Evolutionary conservation across 2,329 filamentous ascomycete genomes (phyloP), one percentile per base, ranked within the genome.

Genomic region (Immersiporthe knoxdaviesiana): DNA sequence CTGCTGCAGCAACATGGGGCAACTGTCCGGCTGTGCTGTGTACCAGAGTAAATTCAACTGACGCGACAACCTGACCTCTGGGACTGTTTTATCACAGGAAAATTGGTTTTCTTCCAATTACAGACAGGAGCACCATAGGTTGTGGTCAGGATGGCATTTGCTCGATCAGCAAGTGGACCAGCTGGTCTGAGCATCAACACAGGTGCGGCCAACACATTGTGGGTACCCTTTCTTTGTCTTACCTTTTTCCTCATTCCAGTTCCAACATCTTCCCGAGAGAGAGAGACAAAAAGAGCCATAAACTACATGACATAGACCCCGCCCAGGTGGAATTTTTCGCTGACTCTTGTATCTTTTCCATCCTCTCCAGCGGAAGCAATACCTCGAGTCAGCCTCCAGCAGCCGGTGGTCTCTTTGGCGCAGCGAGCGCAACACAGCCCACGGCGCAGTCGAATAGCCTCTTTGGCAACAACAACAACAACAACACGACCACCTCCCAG

Each of bases 151-250:
- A 85, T 85, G 84, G 83, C 84, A 76, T 78, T 86, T 76, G 83
- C 82, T 69, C 83, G 87, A 77, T 89, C 87, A 74, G 84, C 85
- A 69, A 88, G 87, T 77, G 87, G 85, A 75, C 87, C 87, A 71
- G 85, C 82, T 72, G 87, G 85, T 76, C 82, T 90, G 72, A 88
- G 85, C 75, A 90, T 90, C 79, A 90, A 90, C 79, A 89, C 87
- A 24, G 84, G 83, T 72, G 82, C 85, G 69, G 88, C 88, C 72
- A 90, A 89, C 77, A 78, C 83, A 71, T 84, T 85, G 85, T 87
- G 74, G 77, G 84, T 81, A 59, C 21, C 56, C 35, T 61, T 14
- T 44, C 21, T 18, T 61, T 39, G 27, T 66, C 41, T n/a, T 54
- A 27, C 37, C 27, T 64, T 64, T 64, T 37, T 63, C 44, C 52